These are phyloP conservation scores for Diaporthe helianthi DNA, from an alignment of 2,329 filamentous ascomycete genomes.

Conservation along the genomic window DNA sequence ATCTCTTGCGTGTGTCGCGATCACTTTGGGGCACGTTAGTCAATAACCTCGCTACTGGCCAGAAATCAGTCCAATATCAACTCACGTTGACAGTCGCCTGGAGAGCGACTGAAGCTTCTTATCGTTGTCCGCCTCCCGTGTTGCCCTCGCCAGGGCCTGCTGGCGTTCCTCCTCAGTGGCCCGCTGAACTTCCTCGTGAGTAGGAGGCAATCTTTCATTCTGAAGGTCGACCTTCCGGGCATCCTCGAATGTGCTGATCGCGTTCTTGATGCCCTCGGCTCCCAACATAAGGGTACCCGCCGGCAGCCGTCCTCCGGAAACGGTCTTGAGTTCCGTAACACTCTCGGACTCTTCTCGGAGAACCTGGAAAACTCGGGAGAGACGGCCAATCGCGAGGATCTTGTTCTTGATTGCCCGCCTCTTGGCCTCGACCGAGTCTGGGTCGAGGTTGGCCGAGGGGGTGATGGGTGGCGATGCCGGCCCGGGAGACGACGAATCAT, in stretches of 20 bases:
- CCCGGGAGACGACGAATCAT: conserved; percentile 78
- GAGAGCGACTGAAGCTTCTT: conserved; percentile 85
- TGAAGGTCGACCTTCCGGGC: conserved; percentile 95
- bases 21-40: conserved; percentile 26
- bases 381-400: conserved; percentile 93
- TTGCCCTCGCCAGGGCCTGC: conserved; percentile 84
- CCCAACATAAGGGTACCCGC: conserved; percentile 97
- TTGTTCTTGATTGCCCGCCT: conserved; percentile 99
- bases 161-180: conserved; percentile 82
- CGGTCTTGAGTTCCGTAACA: conserved; percentile 97
- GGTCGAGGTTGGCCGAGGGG: conserved; percentile 60
- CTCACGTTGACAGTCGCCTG: conserved; percentile 95
- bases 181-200: conserved; percentile 86
- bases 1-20: conserved; percentile 34
- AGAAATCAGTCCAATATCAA: conserved; percentile 23
- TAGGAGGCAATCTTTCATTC: conserved; percentile 93
- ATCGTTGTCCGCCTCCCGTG: conserved; percentile 90
- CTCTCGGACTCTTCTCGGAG: conserved; percentile 95
- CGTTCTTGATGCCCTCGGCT: conserved; percentile 95
- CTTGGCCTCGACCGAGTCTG: conserved; percentile 92
- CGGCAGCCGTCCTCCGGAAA: conserved; percentile 88
- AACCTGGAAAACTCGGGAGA: conserved; percentile 98
- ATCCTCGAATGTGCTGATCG: conserved; percentile 96
- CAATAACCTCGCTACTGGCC: too few relatives aligned
- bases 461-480: conserved; percentile 76